phyloP scores from a whole-genome alignment of 2,329 filamentous ascomycete genomes.

The Pseudogymnoascus sp. region DNA sequence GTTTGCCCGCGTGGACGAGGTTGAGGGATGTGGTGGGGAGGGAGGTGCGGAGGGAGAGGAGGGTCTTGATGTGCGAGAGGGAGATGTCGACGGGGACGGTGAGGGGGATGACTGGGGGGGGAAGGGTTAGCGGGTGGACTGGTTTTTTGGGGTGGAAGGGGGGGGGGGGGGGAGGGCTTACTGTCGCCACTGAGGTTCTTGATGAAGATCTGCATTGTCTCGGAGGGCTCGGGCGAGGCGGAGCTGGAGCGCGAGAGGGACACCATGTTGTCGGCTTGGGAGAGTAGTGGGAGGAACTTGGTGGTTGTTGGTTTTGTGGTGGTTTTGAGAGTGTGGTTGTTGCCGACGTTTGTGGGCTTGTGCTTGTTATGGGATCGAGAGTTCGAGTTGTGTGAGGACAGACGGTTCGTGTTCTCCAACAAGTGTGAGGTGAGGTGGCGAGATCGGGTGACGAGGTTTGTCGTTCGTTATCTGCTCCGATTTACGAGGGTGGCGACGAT shows the following conservation, averaged over 20 bases:
- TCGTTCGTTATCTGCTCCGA: neutral
- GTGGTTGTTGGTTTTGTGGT: neutral
- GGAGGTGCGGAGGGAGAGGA: slow-evolving; percentile 50
- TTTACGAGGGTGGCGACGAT: neutral
- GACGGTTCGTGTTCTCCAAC: neutral
- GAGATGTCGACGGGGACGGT: slow-evolving; percentile 46
- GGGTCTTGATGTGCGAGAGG: slow-evolving; percentile 45
- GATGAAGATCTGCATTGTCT: slow-evolving; percentile 54
- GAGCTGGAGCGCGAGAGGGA: slow-evolving; percentile 27
- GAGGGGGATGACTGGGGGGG: slow-evolving; percentile 44
- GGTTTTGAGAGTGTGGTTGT: neutral
- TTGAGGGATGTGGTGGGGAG: slow-evolving; percentile 42
- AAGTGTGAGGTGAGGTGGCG: neutral
- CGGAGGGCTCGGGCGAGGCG: slow-evolving; percentile 36
- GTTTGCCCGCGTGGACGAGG: slow-evolving; percentile 50
- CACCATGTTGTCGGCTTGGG: slow-evolving; percentile 20
- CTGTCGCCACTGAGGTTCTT: slow-evolving; percentile 51
- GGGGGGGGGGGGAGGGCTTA: slow-evolving; percentile 31
- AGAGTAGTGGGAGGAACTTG: neutral
- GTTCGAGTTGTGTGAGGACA: neutral
- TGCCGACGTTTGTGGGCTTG: neutral
- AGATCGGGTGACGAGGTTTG: neutral
- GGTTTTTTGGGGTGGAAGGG: slow-evolving; percentile 9
- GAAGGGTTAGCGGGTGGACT: slow-evolving; percentile 20
- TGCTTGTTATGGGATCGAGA: neutral